phyloP scores from a whole-genome alignment of 257 asterid genomes.

The Coffea canephora region DNA sequence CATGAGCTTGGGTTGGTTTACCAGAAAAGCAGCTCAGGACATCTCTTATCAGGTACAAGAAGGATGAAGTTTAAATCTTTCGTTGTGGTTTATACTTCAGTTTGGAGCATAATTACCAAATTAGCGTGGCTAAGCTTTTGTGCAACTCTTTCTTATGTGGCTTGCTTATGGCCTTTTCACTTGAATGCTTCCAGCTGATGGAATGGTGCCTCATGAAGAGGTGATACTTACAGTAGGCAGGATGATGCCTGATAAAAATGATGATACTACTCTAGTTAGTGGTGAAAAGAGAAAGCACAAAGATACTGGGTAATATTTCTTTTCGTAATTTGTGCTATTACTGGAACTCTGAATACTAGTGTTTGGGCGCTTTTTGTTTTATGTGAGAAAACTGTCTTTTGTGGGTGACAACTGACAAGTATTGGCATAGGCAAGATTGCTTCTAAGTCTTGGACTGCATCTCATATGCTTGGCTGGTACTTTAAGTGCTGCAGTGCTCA shows the following conservation, averaged over 20 bases:
- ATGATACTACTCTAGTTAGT: conserved; percentile 27
- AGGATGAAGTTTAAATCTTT: neutral
- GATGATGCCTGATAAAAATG: conserved; percentile 32
- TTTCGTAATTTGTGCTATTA: neutral
- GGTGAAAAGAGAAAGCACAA: conserved; percentile 66
- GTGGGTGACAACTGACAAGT: neutral
- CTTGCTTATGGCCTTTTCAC: conserved; percentile 29
- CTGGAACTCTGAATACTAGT: neutral
- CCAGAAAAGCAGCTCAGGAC: conserved; percentile 31
- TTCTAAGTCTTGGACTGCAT: neutral
- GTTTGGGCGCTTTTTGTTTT: neutral
- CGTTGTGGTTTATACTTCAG: conserved; percentile 2
- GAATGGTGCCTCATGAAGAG: conserved; percentile 22
- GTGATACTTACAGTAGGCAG: conserved; percentile 32
- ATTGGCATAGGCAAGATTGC: neutral
- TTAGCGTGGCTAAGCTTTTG: conserved; percentile 6
- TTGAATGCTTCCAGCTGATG: conserved; percentile 44
- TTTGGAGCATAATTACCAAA: conserved; percentile 1
- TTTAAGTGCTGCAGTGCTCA: neutral
- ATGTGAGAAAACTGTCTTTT: neutral
- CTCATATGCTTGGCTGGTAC: neutral
- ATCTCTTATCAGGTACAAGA: conserved; percentile 50
- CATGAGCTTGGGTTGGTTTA: conserved; percentile 35
- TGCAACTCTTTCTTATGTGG: conserved; percentile 3
- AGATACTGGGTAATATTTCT: conserved; percentile 53